Percentiles rank a stretch among this genome's conserved stretches.
phyloP scores from a whole-genome alignment of 1,284 basidiomycete genomes.

The Malassezia sympodialis region DNA sequence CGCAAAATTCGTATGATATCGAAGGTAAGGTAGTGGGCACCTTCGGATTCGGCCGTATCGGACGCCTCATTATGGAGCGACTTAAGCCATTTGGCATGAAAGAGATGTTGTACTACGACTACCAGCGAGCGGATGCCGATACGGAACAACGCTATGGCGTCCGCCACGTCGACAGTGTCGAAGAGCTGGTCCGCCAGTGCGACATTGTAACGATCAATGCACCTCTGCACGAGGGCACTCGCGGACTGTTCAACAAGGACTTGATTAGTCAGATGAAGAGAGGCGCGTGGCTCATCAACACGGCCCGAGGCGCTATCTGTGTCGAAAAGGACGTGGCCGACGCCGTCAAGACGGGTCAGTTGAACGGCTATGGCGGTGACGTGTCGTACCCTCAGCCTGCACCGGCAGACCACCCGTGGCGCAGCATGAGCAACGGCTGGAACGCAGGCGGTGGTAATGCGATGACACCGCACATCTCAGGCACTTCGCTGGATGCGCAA shows the following conservation, averaged over 20 bases:
- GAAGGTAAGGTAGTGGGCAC: conserved; percentile 74
- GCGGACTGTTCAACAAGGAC: conserved; percentile 59
- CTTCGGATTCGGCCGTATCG: conserved; percentile 59
- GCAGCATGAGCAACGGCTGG: conserved; percentile 57
- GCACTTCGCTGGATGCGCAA: conserved; percentile 82
- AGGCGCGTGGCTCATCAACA: conserved; percentile 76
- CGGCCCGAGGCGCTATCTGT: conserved; percentile 84
- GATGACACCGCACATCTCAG: conserved; percentile 32
- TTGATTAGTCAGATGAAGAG: conserved; percentile 83
- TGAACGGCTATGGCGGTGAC: conserved; percentile 56
- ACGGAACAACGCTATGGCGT: conserved; percentile 64
- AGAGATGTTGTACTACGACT: conserved; percentile 88
- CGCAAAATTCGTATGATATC: conserved; percentile 59
- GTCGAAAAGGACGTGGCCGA: conserved; percentile 68
- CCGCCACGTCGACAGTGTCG: conserved; percentile 68
- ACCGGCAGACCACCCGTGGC: conserved; percentile 77
- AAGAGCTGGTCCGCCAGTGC: conserved; percentile 69
- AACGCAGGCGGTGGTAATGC: conserved; percentile 59
- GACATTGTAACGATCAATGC: conserved; percentile 81
- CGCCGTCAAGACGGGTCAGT: conserved; percentile 67
- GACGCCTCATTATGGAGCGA: conserved; percentile 63
- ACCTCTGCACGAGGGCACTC: conserved; percentile 78
- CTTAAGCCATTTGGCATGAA: conserved; percentile 78
- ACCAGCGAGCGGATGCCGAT: conserved; percentile 62
- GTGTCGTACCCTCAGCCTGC: conserved; percentile 46